Evolutionary conservation across 768 basidiomycete species (phyloP).

Genomic region (Collybia nuda): DNA sequence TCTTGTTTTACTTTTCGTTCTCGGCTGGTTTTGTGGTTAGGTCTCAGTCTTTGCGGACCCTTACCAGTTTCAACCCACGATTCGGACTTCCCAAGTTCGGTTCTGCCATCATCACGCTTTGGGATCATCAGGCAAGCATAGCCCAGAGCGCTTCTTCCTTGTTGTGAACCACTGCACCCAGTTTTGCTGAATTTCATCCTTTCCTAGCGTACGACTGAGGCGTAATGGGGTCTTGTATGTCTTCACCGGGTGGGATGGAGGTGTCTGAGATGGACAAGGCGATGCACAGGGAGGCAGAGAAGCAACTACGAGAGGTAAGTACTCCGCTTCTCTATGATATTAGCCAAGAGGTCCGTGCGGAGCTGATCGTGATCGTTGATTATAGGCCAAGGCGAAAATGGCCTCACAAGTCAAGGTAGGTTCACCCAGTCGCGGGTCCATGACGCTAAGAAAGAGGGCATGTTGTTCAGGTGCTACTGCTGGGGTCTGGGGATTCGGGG

Average conservation of each 20-base stretch:
- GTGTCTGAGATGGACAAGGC: slow-evolving; percentile 69
- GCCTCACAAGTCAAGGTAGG: slow-evolving; percentile 74
- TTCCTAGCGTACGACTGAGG: too few relatives aligned
- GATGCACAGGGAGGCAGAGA: slow-evolving; percentile 70
- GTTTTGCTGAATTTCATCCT: too few relatives aligned
- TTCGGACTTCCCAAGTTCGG: too few relatives aligned
- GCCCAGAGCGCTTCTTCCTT: too few relatives aligned
- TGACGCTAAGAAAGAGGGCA: not conserved
- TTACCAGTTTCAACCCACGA: too few relatives aligned
- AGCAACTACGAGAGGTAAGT: slow-evolving; percentile 72
- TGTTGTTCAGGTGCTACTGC: slow-evolving; percentile 65
- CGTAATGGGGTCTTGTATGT: slow-evolving; percentile 79
- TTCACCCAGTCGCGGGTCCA: not conserved
- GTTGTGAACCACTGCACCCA: too few relatives aligned
- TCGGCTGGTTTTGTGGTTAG: too few relatives aligned
- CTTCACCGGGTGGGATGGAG: slow-evolving; percentile 53
- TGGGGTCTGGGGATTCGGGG: slow-evolving; percentile 92
- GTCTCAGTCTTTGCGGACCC: too few relatives aligned
- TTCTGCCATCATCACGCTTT: too few relatives aligned
- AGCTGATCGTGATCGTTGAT: slow-evolving; percentile 3
- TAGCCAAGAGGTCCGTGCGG: not conserved
- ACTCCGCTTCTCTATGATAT: not conserved
- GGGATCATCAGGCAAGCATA: too few relatives aligned
- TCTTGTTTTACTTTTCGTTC: too few relatives aligned
- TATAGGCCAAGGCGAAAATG: slow-evolving; percentile 73